Evolutionary conservation across 2,329 filamentous ascomycete species (phyloP).

Genomic region (Chlorencoelia australis): DNA sequence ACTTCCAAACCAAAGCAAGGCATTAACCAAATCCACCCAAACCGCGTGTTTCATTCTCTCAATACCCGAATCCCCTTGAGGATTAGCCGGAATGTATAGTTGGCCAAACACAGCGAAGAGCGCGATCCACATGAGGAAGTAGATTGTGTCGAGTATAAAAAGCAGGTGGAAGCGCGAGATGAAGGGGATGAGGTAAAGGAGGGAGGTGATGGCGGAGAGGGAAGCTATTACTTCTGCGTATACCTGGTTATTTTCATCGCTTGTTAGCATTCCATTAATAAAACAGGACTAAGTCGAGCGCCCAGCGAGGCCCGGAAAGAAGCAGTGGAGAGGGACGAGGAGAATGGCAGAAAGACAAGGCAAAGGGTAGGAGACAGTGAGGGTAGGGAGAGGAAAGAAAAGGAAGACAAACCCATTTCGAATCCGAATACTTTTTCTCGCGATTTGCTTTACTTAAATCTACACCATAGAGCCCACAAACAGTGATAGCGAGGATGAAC

Average conservation of each 20-base stretch:
- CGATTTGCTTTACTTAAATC: constrained; percentile 50
- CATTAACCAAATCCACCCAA: constrained; percentile 69
- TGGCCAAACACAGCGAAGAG: constrained; percentile 77
- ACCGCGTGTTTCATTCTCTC: constrained; percentile 77
- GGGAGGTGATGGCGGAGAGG: constrained; percentile 52
- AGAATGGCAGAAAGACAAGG: constrained; percentile 2
- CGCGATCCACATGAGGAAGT: constrained; percentile 71
- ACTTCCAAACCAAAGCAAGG: constrained; percentile 66
- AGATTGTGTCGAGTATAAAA: constrained; percentile 59
- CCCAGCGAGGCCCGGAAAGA: too few relatives aligned
- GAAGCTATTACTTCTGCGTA: constrained; percentile 64
- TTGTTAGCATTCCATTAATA: constrained; percentile 4
- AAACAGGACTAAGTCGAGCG: too few relatives aligned
- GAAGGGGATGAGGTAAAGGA: constrained; percentile 57
- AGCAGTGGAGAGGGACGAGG: not conserved
- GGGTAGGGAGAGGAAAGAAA: not conserved
- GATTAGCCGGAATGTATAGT: constrained; percentile 62
- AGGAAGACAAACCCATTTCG: constrained; percentile 54
- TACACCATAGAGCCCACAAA: constrained; percentile 67
- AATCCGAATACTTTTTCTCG: constrained; percentile 41
- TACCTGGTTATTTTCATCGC: constrained; percentile 40
- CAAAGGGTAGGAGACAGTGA: not conserved
- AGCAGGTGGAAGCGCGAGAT: constrained; percentile 42
- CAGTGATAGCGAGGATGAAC: constrained; percentile 64
- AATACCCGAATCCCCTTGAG: constrained; percentile 53